Conservation (phyloP, 257 asterid species). For the Anisodus acutangulus region DNA sequence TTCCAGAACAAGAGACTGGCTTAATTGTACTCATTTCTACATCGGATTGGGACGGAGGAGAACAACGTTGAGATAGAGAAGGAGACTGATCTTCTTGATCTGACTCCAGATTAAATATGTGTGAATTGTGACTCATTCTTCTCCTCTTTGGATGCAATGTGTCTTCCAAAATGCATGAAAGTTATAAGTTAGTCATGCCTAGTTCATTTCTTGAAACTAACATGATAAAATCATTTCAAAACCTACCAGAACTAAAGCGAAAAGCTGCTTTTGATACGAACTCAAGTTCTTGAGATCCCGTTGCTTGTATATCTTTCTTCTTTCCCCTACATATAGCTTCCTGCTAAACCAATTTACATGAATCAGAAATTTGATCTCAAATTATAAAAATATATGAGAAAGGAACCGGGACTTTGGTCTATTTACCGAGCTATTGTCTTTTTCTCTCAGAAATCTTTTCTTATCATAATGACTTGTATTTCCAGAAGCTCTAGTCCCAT, state of each 20-base stretch:
- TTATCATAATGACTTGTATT: constrained; percentile 43
- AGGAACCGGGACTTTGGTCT: neutral
- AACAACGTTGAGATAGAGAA: constrained; percentile 63
- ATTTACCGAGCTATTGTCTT: constrained; percentile 32
- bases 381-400: neutral
- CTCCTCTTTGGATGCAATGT: constrained; percentile 75
- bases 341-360: constrained; percentile 11
- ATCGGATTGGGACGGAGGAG: constrained; percentile 77
- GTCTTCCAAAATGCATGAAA: constrained; percentile 48
- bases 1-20: constrained; percentile 37
- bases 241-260: constrained; percentile 52
- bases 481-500: constrained; percentile 37
- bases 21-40: constrained; percentile 51
- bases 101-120: constrained; percentile 39
- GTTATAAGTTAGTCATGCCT: constrained; percentile 27
- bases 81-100: constrained; percentile 57
- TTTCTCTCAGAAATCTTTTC: constrained; percentile 43
- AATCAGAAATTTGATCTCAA: neutral
- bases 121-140: constrained; percentile 52
- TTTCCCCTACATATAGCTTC: constrained; percentile 43
- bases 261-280: constrained; percentile 47
- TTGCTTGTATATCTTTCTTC: constrained; percentile 46
- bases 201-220: neutral
- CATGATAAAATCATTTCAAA: neutral
- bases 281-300: constrained; percentile 55